phyloP scores from a whole-genome alignment of 768 basidiomycete genomes.

The Agrocybe pediades region DNA sequence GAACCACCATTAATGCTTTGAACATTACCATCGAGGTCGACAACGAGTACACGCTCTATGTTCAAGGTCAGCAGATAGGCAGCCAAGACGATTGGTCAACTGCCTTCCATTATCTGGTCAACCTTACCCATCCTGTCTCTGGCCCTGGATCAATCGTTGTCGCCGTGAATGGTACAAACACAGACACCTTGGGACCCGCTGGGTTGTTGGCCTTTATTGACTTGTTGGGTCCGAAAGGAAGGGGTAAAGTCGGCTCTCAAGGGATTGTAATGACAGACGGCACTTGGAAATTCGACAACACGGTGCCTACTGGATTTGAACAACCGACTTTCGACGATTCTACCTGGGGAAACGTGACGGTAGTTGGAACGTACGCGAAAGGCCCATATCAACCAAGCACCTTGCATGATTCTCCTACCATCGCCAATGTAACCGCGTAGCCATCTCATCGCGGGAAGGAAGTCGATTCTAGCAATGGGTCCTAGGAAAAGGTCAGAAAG shows the following conservation, averaged over 20 bases:
- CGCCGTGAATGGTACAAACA: background rate
- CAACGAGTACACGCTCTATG: background rate
- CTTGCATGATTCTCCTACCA: background rate
- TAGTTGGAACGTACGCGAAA: constrained; percentile 16
- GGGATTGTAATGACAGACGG: constrained; percentile 14
- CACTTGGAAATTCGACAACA: constrained; percentile 23
- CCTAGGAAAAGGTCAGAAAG: no score
- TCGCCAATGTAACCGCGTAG: background rate
- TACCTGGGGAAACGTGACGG: constrained; percentile 19
- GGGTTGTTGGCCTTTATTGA: background rate
- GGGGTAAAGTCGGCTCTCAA: background rate
- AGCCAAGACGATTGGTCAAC: background rate
- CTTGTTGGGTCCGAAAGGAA: background rate
- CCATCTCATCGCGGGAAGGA: no score
- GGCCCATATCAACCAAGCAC: background rate
- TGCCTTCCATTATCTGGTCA: background rate
- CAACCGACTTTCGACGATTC: constrained; percentile 20
- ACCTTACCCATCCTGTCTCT: background rate
- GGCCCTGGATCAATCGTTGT: background rate
- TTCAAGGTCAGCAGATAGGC: background rate
- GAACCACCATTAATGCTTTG: background rate
- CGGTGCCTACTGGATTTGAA: constrained; percentile 11
- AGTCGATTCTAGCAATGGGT: no score
- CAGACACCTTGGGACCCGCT: background rate
- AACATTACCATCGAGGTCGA: background rate